Percentiles rank a stretch among this genome's conserved stretches.
Evolutionary conservation across 1,284 basidiomycete genomes (phyloP).

Genomic region (Golubevia sp.): DNA sequence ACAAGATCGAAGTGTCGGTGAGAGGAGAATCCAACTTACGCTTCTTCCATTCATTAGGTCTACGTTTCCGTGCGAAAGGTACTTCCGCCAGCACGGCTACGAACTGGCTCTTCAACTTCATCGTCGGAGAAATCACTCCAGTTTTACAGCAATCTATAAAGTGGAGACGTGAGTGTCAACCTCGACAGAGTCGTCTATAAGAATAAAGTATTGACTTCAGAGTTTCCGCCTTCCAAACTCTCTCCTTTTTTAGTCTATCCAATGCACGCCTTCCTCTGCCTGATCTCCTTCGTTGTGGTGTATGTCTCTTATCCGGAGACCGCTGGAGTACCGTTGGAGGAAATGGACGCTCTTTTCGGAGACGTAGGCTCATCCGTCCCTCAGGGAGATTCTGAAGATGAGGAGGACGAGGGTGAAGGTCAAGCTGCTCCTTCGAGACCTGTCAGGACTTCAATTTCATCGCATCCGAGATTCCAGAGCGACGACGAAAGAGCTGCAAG

Average conservation of each 20-base stretch:
- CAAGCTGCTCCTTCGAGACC: conserved; percentile 32
- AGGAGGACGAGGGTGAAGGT: conserved; percentile 23
- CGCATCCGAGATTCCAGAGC: conserved; percentile 69
- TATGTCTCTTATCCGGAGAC: conserved; percentile 72
- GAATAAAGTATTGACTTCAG: neutral
- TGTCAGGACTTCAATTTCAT: conserved; percentile 30
- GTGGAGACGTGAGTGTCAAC: conserved; percentile 69
- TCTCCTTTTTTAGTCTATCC: conserved; percentile 70
- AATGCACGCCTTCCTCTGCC: conserved; percentile 94
- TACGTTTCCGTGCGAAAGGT: conserved; percentile 74
- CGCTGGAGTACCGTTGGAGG: conserved; percentile 66
- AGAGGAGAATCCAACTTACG: conserved; percentile 64
- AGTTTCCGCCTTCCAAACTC: neutral
- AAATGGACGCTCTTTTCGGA: conserved; percentile 65
- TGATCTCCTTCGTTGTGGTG: conserved; percentile 74
- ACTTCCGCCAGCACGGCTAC: conserved; percentile 86
- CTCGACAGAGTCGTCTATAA: too few relatives aligned
- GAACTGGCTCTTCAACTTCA: conserved; percentile 67
- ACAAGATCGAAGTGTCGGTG: too few relatives aligned
- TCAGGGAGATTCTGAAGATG: conserved; percentile 37
- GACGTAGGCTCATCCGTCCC: conserved; percentile 64
- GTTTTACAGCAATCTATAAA: conserved; percentile 84
- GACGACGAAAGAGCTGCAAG: conserved; percentile 75
- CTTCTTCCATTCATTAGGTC: neutral
- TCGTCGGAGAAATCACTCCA: conserved; percentile 88